Evolutionary conservation across 495 filamentous ascomycete species (phyloP).

Genomic region (Podospora conica): DNA sequence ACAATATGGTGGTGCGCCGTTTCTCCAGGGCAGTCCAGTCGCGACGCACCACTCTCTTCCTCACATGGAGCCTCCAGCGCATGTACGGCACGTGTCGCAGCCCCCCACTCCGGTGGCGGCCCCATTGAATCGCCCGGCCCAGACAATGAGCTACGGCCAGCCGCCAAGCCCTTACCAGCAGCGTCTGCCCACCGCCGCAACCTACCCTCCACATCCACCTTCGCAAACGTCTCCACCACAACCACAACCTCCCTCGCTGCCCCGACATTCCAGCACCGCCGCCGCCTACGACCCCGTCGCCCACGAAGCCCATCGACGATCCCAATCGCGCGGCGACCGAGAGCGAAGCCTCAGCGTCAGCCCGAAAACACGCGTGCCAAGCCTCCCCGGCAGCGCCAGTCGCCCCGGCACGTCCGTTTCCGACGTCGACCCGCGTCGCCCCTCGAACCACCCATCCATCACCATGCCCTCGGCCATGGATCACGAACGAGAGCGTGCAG

Average conservation of each 20-base stretch:
- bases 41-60: constrained; percentile 38
- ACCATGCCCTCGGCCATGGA: constrained; percentile 18
- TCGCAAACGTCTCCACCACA: constrained; percentile 32
- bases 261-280: constrained; percentile 42
- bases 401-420: constrained; percentile 34
- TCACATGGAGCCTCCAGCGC: constrained; percentile 39
- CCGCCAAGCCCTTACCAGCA: constrained; percentile 51
- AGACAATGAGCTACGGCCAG: constrained; percentile 22
- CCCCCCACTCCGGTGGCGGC: constrained; percentile 51
- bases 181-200: constrained; percentile 33
- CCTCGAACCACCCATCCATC: constrained; percentile 27
- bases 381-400: constrained; percentile 42
- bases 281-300: constrained; percentile 35
- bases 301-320: constrained; percentile 29
- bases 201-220: constrained; percentile 27
- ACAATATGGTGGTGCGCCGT: constrained; percentile 42
- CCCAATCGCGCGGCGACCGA: constrained; percentile 45
- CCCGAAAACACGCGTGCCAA: constrained; percentile 55
- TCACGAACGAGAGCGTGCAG: constrained; percentile 23
- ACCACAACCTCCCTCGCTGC: constrained; percentile 36
- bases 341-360: constrained; percentile 58
- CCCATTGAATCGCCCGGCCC: constrained; percentile 38
- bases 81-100: constrained; percentile 48
- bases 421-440: constrained; percentile 36
- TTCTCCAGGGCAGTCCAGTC: constrained; percentile 50